A percentile compares a stretch with the other conserved stretches of the same genome.
phyloP scores from a whole-genome alignment of 176 grass and related monocot genomes.

The Phragmites australis region DNA sequence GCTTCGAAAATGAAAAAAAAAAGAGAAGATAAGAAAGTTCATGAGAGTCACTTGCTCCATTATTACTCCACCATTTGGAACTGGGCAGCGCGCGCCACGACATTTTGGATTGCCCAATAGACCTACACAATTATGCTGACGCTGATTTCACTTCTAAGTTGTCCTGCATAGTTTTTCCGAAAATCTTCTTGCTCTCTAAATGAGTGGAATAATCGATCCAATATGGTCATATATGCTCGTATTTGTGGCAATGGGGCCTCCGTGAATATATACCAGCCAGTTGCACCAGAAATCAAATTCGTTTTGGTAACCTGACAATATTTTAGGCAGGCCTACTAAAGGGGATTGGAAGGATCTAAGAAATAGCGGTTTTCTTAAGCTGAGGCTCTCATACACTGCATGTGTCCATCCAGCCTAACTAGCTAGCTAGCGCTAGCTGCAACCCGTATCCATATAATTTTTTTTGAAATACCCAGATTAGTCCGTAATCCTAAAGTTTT shows the following conservation, averaged over 20 bases:
- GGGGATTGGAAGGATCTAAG: neutral
- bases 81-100: neutral
- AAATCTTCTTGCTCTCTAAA: neutral
- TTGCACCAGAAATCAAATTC: neutral
- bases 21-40: no score
- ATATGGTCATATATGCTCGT: neutral
- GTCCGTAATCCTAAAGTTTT: no score
- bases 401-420: neutral
- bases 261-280: neutral
- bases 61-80: neutral
- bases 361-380: neutral
- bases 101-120: neutral
- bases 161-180: neutral
- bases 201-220: no score
- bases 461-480: no score
- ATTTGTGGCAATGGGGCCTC: neutral
- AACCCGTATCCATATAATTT: neutral
- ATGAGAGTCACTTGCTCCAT: no score
- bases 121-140: neutral
- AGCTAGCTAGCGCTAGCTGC: neutral
- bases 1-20: no score
- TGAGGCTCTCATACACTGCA: neutral
- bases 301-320: conserved; percentile 2
- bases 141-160: neutral
- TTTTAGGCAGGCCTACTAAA: neutral